phyloP scores from a whole-genome alignment of 306 rosid genomes.

The Hylodesmum podocarpum region DNA sequence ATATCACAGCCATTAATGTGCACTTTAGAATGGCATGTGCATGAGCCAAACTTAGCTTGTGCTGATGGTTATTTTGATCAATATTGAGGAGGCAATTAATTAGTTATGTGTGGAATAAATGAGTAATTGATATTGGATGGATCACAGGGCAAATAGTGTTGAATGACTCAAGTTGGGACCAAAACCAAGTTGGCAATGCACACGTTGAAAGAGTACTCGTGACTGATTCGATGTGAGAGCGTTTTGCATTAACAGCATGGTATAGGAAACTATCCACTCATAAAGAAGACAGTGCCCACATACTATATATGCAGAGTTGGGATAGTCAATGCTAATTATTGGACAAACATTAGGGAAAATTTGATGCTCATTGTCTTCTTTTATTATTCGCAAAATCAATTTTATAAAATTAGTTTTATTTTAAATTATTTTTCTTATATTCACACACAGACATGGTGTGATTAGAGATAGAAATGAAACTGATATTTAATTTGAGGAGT shows the following conservation, averaged over 20 bases:
- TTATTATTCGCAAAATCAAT: too few relatives aligned
- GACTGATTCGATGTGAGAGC: neutral
- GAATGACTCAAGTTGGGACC: neutral
- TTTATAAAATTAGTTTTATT: too few relatives aligned
- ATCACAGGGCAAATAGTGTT: neutral
- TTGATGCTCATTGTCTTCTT: neutral
- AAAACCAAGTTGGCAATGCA: neutral
- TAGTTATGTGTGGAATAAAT: neutral
- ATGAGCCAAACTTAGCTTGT: neutral
- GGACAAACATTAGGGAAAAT: neutral
- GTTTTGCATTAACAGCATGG: neutral
- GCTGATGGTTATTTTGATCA: neutral
- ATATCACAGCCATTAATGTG: neutral
- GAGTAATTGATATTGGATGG: neutral
- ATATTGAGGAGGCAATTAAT: neutral
- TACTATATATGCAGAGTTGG: neutral
- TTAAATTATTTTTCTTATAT: too few relatives aligned
- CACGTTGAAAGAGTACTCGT: neutral
- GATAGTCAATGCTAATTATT: neutral
- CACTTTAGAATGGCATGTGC: neutral
- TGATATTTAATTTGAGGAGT: too few relatives aligned
- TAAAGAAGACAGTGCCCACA: constrained; percentile 2
- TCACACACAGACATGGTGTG: too few relatives aligned
- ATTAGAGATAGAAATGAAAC: too few relatives aligned
- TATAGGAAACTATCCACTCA: neutral